These are phyloP conservation scores for Pythium phragmitis DNA, from an alignment of 352 stramenopile species.

Conservation along the genomic window DNA sequence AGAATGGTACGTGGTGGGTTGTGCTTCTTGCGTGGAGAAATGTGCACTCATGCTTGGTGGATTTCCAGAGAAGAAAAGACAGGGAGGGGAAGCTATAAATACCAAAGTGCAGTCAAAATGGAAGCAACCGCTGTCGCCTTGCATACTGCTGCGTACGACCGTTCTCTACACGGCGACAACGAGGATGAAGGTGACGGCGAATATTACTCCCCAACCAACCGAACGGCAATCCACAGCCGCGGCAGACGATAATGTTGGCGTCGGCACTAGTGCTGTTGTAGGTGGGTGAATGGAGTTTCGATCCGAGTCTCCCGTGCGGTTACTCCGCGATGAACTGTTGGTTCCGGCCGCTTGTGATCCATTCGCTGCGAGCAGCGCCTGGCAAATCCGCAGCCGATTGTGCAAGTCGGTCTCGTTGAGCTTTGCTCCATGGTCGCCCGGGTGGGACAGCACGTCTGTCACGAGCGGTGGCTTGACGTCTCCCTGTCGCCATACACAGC, in stretches of 20 bases:
- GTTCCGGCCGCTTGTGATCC: not conserved
- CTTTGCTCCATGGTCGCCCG: constrained; percentile 20
- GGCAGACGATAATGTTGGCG: not conserved
- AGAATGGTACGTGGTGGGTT: not conserved
- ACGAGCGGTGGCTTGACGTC: constrained; percentile 20
- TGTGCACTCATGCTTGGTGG: not conserved
- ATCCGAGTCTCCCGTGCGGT: not conserved
- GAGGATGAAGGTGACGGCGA: not conserved
- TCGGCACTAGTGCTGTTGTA: not conserved
- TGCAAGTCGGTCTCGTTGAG: constrained; percentile 13
- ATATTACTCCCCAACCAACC: not conserved
- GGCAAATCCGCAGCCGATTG: constrained; percentile 1
- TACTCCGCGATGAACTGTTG: constrained; percentile 1
- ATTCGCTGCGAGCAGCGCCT: not conserved
- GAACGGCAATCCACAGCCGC: not conserved
- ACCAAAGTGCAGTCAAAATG: not conserved
- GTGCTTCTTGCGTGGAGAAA: not conserved
- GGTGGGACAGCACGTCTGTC: constrained; percentile 21
- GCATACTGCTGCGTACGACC: not conserved
- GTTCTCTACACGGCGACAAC: not conserved
- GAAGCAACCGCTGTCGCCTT: not conserved
- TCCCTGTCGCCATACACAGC: constrained; percentile 57
- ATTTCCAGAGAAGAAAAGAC: not conserved
- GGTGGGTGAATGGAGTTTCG: not conserved
- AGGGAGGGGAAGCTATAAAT: not conserved